Conservation (phyloP, 306 rosid genomes). For the Heteromeles arbutifolia region DNA sequence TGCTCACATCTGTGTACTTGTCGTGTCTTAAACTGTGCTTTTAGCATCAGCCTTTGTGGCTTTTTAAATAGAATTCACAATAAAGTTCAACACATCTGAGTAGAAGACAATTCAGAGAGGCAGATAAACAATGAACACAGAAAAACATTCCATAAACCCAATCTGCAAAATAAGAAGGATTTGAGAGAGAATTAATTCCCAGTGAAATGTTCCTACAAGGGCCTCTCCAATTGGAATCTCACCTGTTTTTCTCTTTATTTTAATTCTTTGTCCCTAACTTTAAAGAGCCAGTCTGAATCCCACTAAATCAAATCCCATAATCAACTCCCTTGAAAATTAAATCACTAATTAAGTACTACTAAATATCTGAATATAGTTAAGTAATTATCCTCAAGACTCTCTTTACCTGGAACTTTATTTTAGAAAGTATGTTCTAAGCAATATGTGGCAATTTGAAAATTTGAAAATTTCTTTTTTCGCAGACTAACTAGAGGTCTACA, state of each 20-base stretch:
- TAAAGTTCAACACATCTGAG: neutral
- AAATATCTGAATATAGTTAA: neutral
- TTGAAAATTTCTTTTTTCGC: neutral
- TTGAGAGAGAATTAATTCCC: neutral
- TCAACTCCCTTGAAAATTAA: neutral
- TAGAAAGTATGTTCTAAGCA: neutral
- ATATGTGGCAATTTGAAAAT: neutral
- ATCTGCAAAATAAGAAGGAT: neutral
- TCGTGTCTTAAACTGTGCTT: neutral
- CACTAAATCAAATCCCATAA: neutral
- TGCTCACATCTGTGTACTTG: neutral
- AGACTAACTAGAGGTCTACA: neutral
- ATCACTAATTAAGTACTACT: neutral
- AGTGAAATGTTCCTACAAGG: neutral
- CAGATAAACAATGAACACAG: neutral
- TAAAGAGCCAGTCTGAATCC: neutral
- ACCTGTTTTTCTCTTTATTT: neutral
- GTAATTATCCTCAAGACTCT: neutral
- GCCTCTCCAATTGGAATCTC: neutral
- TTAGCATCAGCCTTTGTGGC: neutral
- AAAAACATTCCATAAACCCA: neutral
- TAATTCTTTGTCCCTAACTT: neutral
- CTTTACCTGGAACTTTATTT: neutral
- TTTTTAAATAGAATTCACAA: neutral
- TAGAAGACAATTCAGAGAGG: neutral